Base-by-base conservation (phyloP, 2,329 filamentous ascomycete species). In the Colletotrichum sp. region DNA sequence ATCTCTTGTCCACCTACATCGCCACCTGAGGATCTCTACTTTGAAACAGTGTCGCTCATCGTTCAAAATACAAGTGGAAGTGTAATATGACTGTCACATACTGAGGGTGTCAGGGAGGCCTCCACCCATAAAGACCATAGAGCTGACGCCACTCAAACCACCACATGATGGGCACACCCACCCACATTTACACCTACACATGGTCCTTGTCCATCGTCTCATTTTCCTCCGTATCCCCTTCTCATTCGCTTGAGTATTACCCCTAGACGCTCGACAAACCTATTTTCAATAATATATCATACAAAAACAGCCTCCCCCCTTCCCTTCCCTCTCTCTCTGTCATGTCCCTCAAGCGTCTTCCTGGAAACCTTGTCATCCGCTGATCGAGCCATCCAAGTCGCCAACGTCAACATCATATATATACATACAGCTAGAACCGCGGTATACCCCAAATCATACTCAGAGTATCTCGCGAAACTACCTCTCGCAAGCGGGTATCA, bases 1-100 rank as follows among this genome's bases (percentile, higher is more conserved):
- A 0, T 0, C n/a, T 21, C n/a, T 52, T 18, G 6, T 52, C n/a
- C n/a, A 52, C 4, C 0, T 10, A 21, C 3, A 21, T 52, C 43
- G 5, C 10, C 38, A n/a, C n/a, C 16, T 2, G 16, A 43, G 38
- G 38, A 48, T 48, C 7, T 52, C 43, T 8, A 2, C 43, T 21
- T 52, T 21, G 13, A 13, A 21, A 21, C 0, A 13, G 6, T 13
- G 1, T 1, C 6, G n/a, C n/a, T 12, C 10, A 5, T 21, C 6
- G n/a, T 52, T 21, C n/a, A 52, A 38, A 21, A 52, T 24, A 13
- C n/a, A 52, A 13, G n/a, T 21, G 6, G 12, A 1, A 52, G 43
- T 3, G 1, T 10, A 52, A 21, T 2, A 2, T 21, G 43, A 13
- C 43, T 52, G 13, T 21, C 43, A 52, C n/a, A 21, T 2, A 52